Percentiles rank a stretch among this genome's conserved stretches.
phyloP scores from a whole-genome alignment of 176 grass and related monocot species.

The Elaeis guineensis region DNA sequence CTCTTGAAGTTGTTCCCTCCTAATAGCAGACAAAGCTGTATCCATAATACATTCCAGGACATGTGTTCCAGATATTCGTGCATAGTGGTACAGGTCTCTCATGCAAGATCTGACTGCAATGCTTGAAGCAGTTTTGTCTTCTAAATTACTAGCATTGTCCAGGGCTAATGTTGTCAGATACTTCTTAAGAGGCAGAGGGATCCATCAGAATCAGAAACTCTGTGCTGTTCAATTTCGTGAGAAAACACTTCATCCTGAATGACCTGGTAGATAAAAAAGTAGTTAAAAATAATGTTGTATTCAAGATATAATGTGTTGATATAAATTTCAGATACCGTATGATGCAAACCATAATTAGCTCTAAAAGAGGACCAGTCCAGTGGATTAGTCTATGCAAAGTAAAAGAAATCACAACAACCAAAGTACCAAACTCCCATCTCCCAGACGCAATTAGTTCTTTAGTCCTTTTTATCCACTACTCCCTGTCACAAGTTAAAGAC shows the following conservation, averaged over 20 bases:
- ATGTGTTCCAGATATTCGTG: constrained; percentile 62
- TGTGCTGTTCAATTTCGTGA: constrained; percentile 74
- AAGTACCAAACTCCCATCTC: too few species aligned
- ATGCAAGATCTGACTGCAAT: constrained; percentile 49
- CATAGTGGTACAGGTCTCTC: constrained; percentile 88
- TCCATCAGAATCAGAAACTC: constrained; percentile 38
- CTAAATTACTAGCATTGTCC: constrained; percentile 26
- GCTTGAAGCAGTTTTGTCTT: constrained; percentile 22
- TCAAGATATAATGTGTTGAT: too few species aligned
- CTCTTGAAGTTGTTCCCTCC: constrained; percentile 67
- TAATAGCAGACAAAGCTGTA: constrained; percentile 70
- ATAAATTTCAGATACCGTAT: too few species aligned
- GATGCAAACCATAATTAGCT: too few species aligned
- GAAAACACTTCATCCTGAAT: constrained; percentile 62
- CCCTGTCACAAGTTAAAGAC: too few species aligned
- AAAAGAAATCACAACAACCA: too few species aligned
- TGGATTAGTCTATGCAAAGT: too few species aligned
- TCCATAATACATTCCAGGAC: constrained; percentile 65
- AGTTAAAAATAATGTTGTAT: too few species aligned
- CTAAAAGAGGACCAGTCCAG: too few species aligned
- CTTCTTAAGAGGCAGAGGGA: constrained; percentile 68
- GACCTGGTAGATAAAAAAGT: constrained; percentile 18
- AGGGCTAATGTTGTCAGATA: constrained; percentile 58
- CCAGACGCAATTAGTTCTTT: too few species aligned
- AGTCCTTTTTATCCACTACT: too few species aligned